phyloP scores from a whole-genome alignment of 768 basidiomycete genomes.

The Mycena filopes region DNA sequence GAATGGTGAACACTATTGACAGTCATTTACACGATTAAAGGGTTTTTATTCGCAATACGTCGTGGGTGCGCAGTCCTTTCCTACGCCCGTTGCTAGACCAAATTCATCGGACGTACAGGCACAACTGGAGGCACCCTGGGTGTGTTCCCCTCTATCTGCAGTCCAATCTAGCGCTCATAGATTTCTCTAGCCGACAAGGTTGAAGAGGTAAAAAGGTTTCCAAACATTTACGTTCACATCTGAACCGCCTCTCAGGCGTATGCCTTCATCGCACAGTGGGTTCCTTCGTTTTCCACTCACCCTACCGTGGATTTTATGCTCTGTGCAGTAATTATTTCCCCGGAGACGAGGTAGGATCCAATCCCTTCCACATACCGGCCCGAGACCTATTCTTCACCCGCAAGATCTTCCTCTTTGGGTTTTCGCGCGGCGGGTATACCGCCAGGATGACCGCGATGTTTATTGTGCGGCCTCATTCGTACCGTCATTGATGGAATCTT shows the following conservation, averaged over 20 bases:
- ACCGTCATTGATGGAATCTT: background rate
- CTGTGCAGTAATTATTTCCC: slow-evolving; percentile 69
- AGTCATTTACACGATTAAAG: too few species aligned
- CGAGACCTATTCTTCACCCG: background rate
- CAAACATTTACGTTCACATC: background rate
- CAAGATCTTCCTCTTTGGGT: slow-evolving; percentile 81
- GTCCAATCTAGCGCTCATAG: slow-evolving; percentile 4
- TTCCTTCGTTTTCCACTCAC: background rate
- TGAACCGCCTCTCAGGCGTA: slow-evolving; percentile 15
- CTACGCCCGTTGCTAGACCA: background rate
- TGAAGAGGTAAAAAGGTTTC: slow-evolving; percentile 64
- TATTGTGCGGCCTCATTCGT: slow-evolving; percentile 54
- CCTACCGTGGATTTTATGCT: background rate
- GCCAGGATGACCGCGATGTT: slow-evolving; percentile 79
- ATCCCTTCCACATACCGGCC: background rate
- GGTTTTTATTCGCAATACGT: slow-evolving; percentile 69
- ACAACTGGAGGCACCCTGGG: slow-evolving; percentile 73
- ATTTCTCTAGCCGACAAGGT: slow-evolving; percentile 68
- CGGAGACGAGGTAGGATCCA: slow-evolving; percentile 70
- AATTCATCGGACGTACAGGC: slow-evolving; percentile 48
- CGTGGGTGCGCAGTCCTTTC: slow-evolving; percentile 55
- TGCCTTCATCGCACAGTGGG: slow-evolving; percentile 83
- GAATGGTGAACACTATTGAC: too few species aligned
- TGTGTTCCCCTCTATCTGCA: slow-evolving; percentile 34
- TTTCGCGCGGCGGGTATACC: slow-evolving; percentile 69